phyloP scores from a whole-genome alignment of 208 protist genomes.

The Leishmania braziliensis region DNA sequence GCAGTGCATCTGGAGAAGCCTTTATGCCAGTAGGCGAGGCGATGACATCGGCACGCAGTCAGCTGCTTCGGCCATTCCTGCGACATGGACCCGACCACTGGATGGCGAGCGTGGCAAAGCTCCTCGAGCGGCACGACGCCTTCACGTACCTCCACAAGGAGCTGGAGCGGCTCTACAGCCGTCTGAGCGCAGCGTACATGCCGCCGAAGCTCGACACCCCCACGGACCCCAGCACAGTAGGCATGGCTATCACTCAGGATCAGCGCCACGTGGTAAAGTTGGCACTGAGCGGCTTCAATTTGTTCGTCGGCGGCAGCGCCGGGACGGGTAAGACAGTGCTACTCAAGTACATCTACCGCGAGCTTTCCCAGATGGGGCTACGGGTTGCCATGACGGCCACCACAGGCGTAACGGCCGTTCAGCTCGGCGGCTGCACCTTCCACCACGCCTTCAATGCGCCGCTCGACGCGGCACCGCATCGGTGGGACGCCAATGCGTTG shows the following conservation, averaged over 20 bases:
- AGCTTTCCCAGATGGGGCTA: slow-evolving; percentile 60
- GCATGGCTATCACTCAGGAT: slow-evolving; percentile 62
- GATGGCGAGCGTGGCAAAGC: slow-evolving; percentile 42
- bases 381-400: slow-evolving; percentile 90
- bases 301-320: slow-evolving; percentile 89
- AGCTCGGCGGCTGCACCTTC: slow-evolving; percentile 93
- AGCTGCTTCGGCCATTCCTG: slow-evolving; percentile 19
- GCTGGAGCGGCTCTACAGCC: slow-evolving; percentile 59
- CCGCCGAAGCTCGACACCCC: slow-evolving; percentile 79
- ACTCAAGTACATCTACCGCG: slow-evolving; percentile 75
- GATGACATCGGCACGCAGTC: slow-evolving; percentile 11
- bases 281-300: slow-evolving; percentile 62
- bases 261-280: slow-evolving; percentile 70
- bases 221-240: slow-evolving; percentile 40
- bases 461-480: slow-evolving; percentile 26
- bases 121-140: slow-evolving; percentile 57
- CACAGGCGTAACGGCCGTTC: slow-evolving; percentile 87
- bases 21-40: slow-evolving; percentile 3
- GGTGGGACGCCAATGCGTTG: slow-evolving; percentile 82
- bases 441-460: slow-evolving; percentile 85
- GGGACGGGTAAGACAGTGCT: slow-evolving; percentile 92
- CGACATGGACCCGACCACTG: slow-evolving; percentile 31
- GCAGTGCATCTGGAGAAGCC: not conserved
- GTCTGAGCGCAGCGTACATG: slow-evolving; percentile 58
- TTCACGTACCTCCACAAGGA: slow-evolving; percentile 46